These are phyloP conservation scores for Euphrasia confusa DNA, from an alignment of 257 asterid species.

Conservation along the genomic window DNA sequence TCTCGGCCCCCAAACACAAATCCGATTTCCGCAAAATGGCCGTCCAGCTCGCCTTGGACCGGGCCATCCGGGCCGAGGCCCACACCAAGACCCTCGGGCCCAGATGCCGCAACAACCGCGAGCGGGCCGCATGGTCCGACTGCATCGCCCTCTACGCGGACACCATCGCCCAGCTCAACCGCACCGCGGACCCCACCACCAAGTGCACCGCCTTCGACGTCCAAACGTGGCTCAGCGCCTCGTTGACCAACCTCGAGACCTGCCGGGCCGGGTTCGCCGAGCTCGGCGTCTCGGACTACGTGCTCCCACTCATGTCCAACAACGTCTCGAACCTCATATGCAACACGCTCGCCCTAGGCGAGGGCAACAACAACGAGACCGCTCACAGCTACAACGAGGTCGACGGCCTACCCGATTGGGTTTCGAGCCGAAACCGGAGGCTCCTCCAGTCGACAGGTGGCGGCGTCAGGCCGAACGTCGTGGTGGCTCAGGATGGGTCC, in stretches of 20 bases:
- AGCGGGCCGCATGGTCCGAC: slow-evolving; percentile 70
- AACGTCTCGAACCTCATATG: slow-evolving; percentile 55
- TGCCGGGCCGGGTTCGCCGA: slow-evolving; percentile 61
- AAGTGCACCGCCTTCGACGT: slow-evolving; percentile 50
- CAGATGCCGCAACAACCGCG: slow-evolving; percentile 42
- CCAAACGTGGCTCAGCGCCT: slow-evolving; percentile 78
- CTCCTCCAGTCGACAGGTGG: slow-evolving; percentile 28
- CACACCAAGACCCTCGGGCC: slow-evolving; percentile 39
- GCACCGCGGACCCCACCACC: slow-evolving; percentile 37
- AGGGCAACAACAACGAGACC: slow-evolving; percentile 16
- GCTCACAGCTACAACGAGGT: background rate
- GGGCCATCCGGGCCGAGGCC: slow-evolving; percentile 37
- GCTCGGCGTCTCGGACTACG: slow-evolving; percentile 39
- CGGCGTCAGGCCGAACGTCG: slow-evolving; percentile 27
- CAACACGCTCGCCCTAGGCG: slow-evolving; percentile 53
- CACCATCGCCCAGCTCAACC: slow-evolving; percentile 52
- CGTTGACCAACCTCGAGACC: slow-evolving; percentile 66
- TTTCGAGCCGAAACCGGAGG: slow-evolving; percentile 30
- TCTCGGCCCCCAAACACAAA: slow-evolving; percentile 27
- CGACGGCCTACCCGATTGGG: slow-evolving; percentile 41
- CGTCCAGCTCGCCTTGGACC: slow-evolving; percentile 41
- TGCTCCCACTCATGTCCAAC: slow-evolving; percentile 46
- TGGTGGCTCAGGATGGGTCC: slow-evolving; percentile 62
- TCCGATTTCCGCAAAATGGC: slow-evolving; percentile 48
- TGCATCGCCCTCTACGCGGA: slow-evolving; percentile 48